Base-by-base conservation (phyloP, 441 rosid species). In the Populus hybrid region DNA sequence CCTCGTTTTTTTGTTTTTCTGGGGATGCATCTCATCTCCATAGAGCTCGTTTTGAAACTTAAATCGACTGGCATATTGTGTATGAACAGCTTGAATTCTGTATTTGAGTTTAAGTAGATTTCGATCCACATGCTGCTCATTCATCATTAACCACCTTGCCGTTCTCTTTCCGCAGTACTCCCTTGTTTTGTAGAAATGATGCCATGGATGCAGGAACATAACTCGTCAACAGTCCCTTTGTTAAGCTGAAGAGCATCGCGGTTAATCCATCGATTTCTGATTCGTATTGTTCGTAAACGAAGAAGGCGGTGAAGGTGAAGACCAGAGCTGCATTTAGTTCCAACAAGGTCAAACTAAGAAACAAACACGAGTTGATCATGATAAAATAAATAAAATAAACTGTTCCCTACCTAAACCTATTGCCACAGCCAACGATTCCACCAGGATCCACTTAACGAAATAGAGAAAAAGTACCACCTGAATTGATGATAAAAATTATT, bases 201-300 rank as follows among this genome's bases (percentile, higher is more conserved):
- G 69, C 14, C 38, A 82, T 32, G 0, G 84, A 72, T 67, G 83
- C 72, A 53, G 89, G 89, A 63, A 85, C 86, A 75, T 76, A 77
- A 75, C 83, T 80, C 70, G 67, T 46, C 83, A 88, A 46, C 73
- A 70, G 65, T 75, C 72, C 85, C 68, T 79, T 73, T 38, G 78
- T 59, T 81, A 82, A 67, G 38, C 40, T 74, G 6, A 46, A 19
- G 61, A 91, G 73, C 72, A 86, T 40, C 84, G 73, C 74, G n/a
- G 84, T 80, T 34, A 92, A 28, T 71, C 85, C 89, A 77, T 90
- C 87, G 6, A 95, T 75, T 86, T 91, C 98, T 12, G 73, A 38
- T 84, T 93, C 98, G 34, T 92, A 88, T 87, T 93, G 98, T 83
- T 93, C 97, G 68, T 90, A 92, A 64, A 87, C 74, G 76, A 92